Base-by-base conservation (phyloP, 768 basidiomycete genomes). In the Floccularia luteovirens region DNA sequence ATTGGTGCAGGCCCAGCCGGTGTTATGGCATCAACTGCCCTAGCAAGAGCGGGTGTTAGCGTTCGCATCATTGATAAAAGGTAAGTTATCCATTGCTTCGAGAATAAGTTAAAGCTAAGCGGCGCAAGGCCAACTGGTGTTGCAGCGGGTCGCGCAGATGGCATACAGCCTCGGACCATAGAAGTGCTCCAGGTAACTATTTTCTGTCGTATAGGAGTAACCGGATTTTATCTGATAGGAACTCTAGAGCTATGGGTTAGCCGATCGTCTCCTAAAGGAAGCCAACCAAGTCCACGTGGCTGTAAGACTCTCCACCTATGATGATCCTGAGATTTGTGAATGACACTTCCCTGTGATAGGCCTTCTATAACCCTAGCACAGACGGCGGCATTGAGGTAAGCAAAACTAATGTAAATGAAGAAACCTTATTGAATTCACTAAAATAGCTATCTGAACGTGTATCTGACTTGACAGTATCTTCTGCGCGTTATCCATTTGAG, bases 191-290 rank as follows among this genome's bases (percentile, higher is more conserved):
- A 77, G 65, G 75, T 73, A 37, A 16, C 8, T 16, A 27, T 33
- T 39, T 25, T 12, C 11, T 3, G n/a, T 24, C 16, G 22, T 24
- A 5, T 8, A 36, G 13, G n/a, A n/a, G n/a, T n/a, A n/a, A n/a
- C n/a, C n/a, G n/a, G n/a, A n/a, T n/a, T 24, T 34, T 6, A 21
- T 37, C 16, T 2, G 16, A 34, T 12, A 17, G 7, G 17, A 14
- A 12, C 36, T 14, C 8, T 38, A 88, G 84, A 89, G 84, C 45
- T 88, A 89, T 58, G 86, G 85, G 4, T 68, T 89, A 4, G 81
- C 74, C 0, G 78, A 85, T 13, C 68, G 73, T 2, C 51, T 89
- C 16, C 43, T 87, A 19, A 66, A 58, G 28, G 74, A 85, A 49
- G 83, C 75, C 4, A 77, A 75, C 43, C 80, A 83, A 36, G 67